A percentile compares a stretch with the other conserved stretches of the same genome.
These are phyloP conservation scores for Astragalus membranaceus DNA, from an alignment of 306 rosid genomes.

Conservation along the genomic window DNA sequence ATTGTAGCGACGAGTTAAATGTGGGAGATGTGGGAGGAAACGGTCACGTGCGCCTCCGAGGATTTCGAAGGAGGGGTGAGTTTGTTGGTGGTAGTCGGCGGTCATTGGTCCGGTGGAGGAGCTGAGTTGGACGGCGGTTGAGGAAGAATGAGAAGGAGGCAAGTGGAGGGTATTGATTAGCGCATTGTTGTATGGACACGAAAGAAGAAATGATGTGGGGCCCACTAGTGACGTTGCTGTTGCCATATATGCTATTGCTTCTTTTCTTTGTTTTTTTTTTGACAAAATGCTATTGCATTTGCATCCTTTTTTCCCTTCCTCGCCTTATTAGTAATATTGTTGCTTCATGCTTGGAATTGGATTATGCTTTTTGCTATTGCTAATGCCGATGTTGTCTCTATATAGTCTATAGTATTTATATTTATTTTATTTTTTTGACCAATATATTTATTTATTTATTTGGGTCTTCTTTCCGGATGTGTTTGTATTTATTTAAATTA, in stretches of 20 bases:
- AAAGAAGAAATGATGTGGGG: not conserved
- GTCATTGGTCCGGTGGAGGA: constrained; percentile 24
- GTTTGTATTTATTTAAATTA: not conserved
- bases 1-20: constrained; percentile 40
- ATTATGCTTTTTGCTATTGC: no score
- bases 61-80: constrained; percentile 56
- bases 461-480: not conserved
- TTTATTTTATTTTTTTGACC: no score
- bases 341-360: no score
- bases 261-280: no score
- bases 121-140: constrained; percentile 22
- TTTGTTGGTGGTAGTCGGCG: not conserved
- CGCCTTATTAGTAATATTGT: no score
- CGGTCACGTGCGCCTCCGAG: constrained; percentile 51
- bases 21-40: constrained; percentile 41
- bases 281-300: no score
- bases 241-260: no score
- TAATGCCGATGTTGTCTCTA: no score
- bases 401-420: no score
- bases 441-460: not conserved
- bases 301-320: no score
- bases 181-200: not conserved
- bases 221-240: constrained; percentile 4
- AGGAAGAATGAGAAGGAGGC: not conserved
- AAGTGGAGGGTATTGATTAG: constrained; percentile 11